Conservation (phyloP, 352 stramenopile species). For the Pythium volutum region DNA sequence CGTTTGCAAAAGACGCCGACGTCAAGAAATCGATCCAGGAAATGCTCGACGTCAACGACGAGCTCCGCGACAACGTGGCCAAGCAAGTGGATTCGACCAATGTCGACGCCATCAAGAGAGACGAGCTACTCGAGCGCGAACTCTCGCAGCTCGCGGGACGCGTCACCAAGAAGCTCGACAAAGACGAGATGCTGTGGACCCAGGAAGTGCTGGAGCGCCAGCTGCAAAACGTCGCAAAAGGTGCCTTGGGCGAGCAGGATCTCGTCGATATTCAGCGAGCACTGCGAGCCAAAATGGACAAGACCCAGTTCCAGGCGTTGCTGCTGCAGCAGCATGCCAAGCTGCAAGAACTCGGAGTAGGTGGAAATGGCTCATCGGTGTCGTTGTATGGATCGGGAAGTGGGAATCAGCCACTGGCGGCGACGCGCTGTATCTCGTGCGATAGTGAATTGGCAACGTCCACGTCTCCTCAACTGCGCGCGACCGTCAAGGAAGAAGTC, state of each 20-base stretch:
- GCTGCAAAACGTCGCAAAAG: constrained; percentile 64
- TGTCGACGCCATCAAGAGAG: constrained; percentile 41
- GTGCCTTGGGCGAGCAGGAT: constrained; percentile 58
- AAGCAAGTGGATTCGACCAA: constrained; percentile 47
- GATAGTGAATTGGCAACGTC: constrained; percentile 58
- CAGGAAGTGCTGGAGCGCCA: constrained; percentile 65
- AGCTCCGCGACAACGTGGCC: constrained; percentile 38
- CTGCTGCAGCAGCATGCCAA: constrained; percentile 46
- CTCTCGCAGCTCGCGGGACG: constrained; percentile 57
- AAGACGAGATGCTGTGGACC: constrained; percentile 75
- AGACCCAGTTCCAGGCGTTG: constrained; percentile 48
- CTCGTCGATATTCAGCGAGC: constrained; percentile 55
- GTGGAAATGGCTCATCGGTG: constrained; percentile 8
- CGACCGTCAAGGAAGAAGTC: constrained; percentile 53
- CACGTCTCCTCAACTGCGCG: constrained; percentile 52
- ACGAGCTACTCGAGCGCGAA: constrained; percentile 54
- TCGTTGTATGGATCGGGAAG: constrained; percentile 15
- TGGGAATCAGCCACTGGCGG: constrained; percentile 31
- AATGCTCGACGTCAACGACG: constrained; percentile 44
- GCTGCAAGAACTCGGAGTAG: constrained; percentile 18
- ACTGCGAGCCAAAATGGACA: constrained; percentile 59
- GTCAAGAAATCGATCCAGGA: constrained; percentile 73
- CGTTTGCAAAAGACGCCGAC: constrained; percentile 69
- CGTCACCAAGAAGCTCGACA: constrained; percentile 74
- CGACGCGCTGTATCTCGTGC: constrained; percentile 68